Conservation (phyloP, 2,329 filamentous ascomycete genomes). For the Cercospora nicotianae region DNA sequence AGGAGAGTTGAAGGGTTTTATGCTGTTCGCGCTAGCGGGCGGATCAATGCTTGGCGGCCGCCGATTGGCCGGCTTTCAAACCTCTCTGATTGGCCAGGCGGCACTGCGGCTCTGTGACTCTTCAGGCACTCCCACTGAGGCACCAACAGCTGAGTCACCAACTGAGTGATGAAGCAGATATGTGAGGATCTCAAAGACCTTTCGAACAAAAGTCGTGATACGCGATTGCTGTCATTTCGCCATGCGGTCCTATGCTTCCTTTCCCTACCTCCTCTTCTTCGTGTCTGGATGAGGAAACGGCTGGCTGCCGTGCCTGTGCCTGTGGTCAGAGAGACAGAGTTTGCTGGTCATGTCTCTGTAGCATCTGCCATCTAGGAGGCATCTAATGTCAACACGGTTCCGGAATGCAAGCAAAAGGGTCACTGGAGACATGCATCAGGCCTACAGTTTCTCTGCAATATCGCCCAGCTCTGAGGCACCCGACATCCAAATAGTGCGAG, state of each 20-base stretch:
- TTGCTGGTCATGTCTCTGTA: not conserved
- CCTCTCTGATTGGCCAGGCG: not conserved
- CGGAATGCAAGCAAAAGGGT: not conserved
- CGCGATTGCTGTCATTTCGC: too few relatives aligned
- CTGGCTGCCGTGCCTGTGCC: not conserved
- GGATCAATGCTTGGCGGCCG: not conserved
- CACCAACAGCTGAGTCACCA: not conserved
- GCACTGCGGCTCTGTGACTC: not conserved
- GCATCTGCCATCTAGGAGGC: not conserved
- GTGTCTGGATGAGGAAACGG: not conserved
- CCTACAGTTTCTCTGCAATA: not conserved
- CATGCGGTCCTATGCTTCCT: too few relatives aligned
- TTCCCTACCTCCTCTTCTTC: too few relatives aligned
- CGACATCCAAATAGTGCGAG: not conserved
- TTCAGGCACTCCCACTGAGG: not conserved
- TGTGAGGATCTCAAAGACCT: not conserved
- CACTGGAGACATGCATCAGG: not conserved
- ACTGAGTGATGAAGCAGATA: not conserved
- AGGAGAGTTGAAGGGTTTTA: not conserved
- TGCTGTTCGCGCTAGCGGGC: not conserved
- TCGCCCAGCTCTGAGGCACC: too few relatives aligned
- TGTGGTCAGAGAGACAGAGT: not conserved
- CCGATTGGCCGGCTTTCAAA: not conserved
- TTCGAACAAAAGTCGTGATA: too few relatives aligned
- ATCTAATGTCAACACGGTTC: not conserved